Conservation (phyloP, 2,329 filamentous ascomycete species). For the Aspergillus fischeri region DNA sequence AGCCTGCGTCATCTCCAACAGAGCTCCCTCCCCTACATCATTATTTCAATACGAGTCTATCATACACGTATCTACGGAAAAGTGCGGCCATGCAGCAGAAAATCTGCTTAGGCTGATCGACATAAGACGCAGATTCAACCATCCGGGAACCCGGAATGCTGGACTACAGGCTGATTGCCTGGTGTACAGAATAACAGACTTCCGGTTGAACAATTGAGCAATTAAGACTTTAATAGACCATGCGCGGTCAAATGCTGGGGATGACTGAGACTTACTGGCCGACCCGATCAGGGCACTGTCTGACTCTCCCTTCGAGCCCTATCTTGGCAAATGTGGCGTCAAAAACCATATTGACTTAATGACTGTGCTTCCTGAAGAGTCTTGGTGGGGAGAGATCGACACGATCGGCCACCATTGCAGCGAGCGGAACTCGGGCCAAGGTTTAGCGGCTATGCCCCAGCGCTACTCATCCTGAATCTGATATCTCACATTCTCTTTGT, state of each 20-base stretch:
- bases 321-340: not conserved
- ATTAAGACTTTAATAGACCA: not conserved
- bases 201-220: not conserved
- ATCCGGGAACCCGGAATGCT: not conserved
- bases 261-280: not conserved
- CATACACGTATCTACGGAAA: not conserved
- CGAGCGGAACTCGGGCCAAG: conserved; percentile 4
- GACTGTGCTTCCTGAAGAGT: not conserved
- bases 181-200: not conserved
- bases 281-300: not conserved
- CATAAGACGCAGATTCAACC: not conserved
- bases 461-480: conserved; percentile 8
- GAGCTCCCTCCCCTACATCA: not conserved
- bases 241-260: not conserved
- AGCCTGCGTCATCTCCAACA: not conserved
- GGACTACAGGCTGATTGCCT: not conserved
- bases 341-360: not conserved
- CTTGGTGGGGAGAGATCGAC: conserved; percentile 2
- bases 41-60: not conserved
- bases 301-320: not conserved
- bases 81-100: not conserved
- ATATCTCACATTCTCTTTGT: conserved; percentile 25
- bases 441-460: conserved; percentile 14
- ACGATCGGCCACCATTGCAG: conserved; percentile 7
- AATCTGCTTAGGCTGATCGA: not conserved